These are phyloP conservation scores for Westerdykella aurantiaca DNA, from an alignment of 2,329 filamentous ascomycete species.

Conservation along the genomic window DNA sequence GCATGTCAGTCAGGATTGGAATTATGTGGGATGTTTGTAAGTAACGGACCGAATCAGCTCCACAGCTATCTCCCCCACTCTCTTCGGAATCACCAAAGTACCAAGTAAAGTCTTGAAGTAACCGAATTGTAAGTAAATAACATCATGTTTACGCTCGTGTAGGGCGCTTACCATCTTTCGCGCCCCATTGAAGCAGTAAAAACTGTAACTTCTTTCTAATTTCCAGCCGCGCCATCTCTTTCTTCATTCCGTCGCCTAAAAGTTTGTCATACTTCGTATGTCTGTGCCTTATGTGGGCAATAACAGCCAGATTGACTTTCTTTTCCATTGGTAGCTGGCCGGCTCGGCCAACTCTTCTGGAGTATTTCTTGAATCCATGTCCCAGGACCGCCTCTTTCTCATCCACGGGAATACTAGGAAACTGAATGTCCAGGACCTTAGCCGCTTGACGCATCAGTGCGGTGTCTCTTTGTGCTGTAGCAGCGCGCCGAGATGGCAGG, in stretches of 20 bases:
- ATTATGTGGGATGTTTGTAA: too few species aligned
- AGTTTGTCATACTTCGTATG: constrained; percentile 46
- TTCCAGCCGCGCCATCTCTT: constrained; percentile 18
- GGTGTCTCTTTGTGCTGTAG: constrained; percentile 31
- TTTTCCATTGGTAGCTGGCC: constrained; percentile 34
- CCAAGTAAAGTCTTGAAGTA: constrained; percentile 10
- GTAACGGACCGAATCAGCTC: too few species aligned
- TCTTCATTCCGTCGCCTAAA: constrained; percentile 16
- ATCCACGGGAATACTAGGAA: constrained; percentile 38
- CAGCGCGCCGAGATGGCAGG: constrained; percentile 35
- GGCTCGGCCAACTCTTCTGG: constrained; percentile 46
- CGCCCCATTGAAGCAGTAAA: constrained; percentile 23
- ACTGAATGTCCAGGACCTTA: constrained; percentile 35
- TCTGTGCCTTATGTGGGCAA: constrained; percentile 46
- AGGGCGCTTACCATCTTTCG: constrained; percentile 15
- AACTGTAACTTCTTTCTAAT: constrained; percentile 18
- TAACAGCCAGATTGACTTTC: constrained; percentile 44
- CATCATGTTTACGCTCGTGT: not conserved
- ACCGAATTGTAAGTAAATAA: not conserved
- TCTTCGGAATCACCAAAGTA: constrained; percentile 5
- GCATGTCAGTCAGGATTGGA: too few species aligned
- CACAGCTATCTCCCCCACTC: not conserved
- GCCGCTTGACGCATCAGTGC: constrained; percentile 16
- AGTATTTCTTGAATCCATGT: constrained; percentile 44
- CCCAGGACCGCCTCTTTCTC: constrained; percentile 35